Conservation (phyloP, 805 yeast species). For the Phaffomyces thermotolerans region DNA sequence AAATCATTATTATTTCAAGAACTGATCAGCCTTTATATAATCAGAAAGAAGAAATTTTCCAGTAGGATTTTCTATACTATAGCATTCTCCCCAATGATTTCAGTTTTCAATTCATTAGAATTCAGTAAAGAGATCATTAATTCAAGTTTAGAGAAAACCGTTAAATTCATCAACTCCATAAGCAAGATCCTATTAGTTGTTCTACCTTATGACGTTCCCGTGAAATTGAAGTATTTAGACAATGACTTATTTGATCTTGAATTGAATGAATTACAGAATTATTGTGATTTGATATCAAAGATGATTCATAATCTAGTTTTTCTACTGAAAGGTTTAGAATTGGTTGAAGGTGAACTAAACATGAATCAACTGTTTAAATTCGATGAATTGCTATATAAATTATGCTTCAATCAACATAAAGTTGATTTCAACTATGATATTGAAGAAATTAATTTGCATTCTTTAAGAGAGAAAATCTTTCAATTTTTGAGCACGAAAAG, state of each 20-base stretch:
- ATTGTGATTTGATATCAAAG: slow-evolving; percentile 11
- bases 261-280: slow-evolving; percentile 8
- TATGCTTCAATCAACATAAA: slow-evolving; percentile 16
- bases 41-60: slow-evolving; percentile 15
- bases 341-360: slow-evolving; percentile 4
- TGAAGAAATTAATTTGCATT: too few species aligned
- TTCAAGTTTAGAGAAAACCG: slow-evolving; percentile 11
- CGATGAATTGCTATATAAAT: slow-evolving; percentile 19
- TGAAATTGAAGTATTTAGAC: slow-evolving; percentile 3
- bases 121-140: slow-evolving; percentile 15
- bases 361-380: slow-evolving; percentile 13
- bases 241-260: slow-evolving; percentile 13
- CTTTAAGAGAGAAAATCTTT: not conserved
- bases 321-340: slow-evolving; percentile 10
- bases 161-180: slow-evolving; percentile 14
- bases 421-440: not conserved
- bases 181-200: slow-evolving; percentile 12
- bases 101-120: slow-evolving; percentile 12
- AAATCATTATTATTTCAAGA: slow-evolving; percentile 20
- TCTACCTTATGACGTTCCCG: slow-evolving; percentile 13
- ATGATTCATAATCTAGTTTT: slow-evolving; percentile 10
- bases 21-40: slow-evolving; percentile 14
- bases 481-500: slow-evolving; percentile 4
- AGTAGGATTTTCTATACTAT: slow-evolving; percentile 13
- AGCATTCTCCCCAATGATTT: slow-evolving; percentile 19